Evolutionary conservation across 352 stramenopile species (phyloP), one percentile per base, ranked within the genome.

Genomic region (Elongisporangium prolatum): DNA sequence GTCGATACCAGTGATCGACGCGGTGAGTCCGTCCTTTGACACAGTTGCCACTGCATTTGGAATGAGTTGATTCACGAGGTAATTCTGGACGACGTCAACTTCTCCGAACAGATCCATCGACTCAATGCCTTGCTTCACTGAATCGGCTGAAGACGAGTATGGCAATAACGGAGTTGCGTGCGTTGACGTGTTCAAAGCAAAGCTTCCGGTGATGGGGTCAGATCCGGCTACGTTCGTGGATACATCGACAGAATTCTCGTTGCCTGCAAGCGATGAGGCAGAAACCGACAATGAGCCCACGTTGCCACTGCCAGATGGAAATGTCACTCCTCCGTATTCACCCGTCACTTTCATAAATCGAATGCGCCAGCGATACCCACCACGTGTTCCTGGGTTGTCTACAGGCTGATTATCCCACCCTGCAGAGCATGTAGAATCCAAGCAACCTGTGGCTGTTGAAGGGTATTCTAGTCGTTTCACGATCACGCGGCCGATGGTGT

Each of bases 381-480:
- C 96, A 51, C 77, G 64, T 2, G 85, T 97, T 13, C 86, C 89
- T 17, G 85, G 60, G 14, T 81, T 83, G 8, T 62, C 57, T 24
- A 98, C 91, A 3, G 88, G 67, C 25, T 73, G 59, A 50, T 84
- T 80, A 52, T 97, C 95, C 96, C 96, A 99, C 1, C 96, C 96
- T 57, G 92, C 96, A 0, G 83, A 87, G 47, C 85, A 94, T 0
- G 58, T 56, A 4, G 74, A 67, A 24, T 77, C 63, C 10, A 28
- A 44, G 37, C 85, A 94, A 4, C 77, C 77, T 0, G 74, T 90
- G 5, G 57, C 67, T 14, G 49, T 78, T 18, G 81, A 96, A 7
- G 95, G 95, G 62, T 97, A 98, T 21, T 89, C 71, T 17, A 93
- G 75, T 48, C 88, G 88, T 55, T 86, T 85, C 3, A 99, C 92